Conservation (phyloP, 306 rosid genomes). For the Rosa lucieae region DNA sequence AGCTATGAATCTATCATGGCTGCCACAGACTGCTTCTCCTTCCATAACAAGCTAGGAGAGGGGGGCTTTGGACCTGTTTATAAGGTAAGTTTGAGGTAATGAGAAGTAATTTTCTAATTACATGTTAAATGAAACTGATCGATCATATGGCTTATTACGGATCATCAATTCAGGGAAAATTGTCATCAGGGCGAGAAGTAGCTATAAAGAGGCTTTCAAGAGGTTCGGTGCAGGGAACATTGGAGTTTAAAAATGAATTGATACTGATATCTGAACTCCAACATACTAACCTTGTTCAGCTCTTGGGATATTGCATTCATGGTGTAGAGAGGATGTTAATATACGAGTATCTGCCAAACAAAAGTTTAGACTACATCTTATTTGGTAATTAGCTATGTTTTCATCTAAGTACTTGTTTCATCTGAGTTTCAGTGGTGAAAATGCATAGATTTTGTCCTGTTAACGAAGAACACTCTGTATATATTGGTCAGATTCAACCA, state of each 20-base stretch:
- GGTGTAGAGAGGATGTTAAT: constrained; percentile 8
- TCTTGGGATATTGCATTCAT: constrained; percentile 12
- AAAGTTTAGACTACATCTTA: background rate
- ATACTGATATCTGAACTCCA: constrained; percentile 9
- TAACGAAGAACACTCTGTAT: background rate
- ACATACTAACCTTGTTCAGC: constrained; percentile 15
- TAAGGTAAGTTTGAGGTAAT: constrained; percentile 2
- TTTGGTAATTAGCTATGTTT: background rate
- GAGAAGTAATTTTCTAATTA: background rate
- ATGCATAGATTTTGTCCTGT: background rate
- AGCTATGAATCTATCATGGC: constrained; percentile 12
- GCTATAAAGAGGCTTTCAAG: constrained; percentile 9
- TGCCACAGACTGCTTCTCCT: background rate
- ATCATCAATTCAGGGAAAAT: constrained; percentile 2
- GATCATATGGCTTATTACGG: background rate
- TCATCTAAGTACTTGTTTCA: background rate
- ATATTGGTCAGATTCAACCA: background rate
- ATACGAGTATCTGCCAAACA: constrained; percentile 13
- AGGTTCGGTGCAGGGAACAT: background rate
- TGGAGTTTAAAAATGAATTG: constrained; percentile 9
- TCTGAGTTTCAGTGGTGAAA: background rate
- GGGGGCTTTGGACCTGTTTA: constrained; percentile 18
- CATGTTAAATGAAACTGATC: background rate
- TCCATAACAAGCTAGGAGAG: constrained; percentile 9
- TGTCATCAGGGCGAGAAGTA: background rate